phyloP scores from a whole-genome alignment of 2,329 filamentous ascomycete genomes.

The Aspergillus sp. region DNA sequence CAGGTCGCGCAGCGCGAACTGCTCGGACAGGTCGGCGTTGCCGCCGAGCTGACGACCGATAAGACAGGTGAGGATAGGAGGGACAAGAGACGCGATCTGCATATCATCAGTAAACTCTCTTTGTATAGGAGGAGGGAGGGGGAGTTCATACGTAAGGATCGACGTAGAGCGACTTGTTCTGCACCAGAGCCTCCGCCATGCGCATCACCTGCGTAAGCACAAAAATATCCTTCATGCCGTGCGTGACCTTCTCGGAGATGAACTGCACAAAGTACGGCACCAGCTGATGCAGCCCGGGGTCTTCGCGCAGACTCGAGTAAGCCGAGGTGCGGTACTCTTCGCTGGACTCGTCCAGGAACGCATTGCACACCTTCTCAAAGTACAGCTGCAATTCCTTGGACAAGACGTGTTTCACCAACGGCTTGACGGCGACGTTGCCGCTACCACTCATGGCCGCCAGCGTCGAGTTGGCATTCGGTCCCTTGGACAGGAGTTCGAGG shows the following conservation, averaged over 20 bases:
- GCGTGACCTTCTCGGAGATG: constrained; percentile 92
- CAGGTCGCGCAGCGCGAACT: constrained; percentile 81
- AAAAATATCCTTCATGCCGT: constrained; percentile 86
- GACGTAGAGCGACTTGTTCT: constrained; percentile 76
- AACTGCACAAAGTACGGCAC: constrained; percentile 97
- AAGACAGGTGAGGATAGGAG: constrained; percentile 87
- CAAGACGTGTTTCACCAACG: constrained; percentile 90
- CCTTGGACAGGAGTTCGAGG: constrained; percentile 85
- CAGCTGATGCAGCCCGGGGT: constrained; percentile 91
- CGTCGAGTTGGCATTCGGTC: constrained; percentile 80
- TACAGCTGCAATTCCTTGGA: constrained; percentile 95
- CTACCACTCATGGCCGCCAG: constrained; percentile 79
- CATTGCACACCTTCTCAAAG: constrained; percentile 91
- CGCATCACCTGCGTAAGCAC: constrained; percentile 90
- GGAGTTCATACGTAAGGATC: constrained; percentile 58
- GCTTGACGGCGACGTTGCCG: constrained; percentile 81
- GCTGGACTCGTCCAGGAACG: constrained; percentile 82
- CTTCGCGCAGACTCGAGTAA: constrained; percentile 78
- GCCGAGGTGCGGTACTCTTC: constrained; percentile 85
- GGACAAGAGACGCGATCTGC: constrained; percentile 66
- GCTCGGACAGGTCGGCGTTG: constrained; percentile 49
- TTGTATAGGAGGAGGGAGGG: neutral
- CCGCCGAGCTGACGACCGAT: constrained; percentile 77
- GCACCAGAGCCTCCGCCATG: constrained; percentile 77
- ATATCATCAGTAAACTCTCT: constrained; percentile 15